Conservation (phyloP, 495 filamentous ascomycete species). For the Recurvomyces mirabilis region DNA sequence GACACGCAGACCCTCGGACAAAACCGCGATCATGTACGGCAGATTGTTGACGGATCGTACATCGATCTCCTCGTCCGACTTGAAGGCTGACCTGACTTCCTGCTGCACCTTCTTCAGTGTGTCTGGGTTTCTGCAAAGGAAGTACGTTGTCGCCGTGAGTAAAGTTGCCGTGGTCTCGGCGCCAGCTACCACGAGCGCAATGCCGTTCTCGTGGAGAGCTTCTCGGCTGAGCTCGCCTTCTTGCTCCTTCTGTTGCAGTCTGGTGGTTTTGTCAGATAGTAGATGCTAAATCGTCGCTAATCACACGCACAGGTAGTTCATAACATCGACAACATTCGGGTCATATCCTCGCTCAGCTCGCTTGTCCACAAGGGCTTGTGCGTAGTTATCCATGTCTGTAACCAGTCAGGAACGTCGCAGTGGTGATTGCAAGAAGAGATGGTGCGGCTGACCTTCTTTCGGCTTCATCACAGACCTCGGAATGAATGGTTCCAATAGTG, state of each 20-base stretch:
- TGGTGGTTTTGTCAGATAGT: constrained; percentile 12
- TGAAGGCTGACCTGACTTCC: constrained; percentile 22
- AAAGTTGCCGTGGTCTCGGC: constrained; percentile 27
- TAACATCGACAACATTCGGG: background rate
- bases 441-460: constrained; percentile 6
- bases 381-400: constrained; percentile 23
- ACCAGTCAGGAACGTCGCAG: no score
- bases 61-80: constrained; percentile 19
- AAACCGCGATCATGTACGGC: constrained; percentile 35
- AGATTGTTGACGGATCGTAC: constrained; percentile 30
- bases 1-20: constrained; percentile 43
- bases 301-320: constrained; percentile 1
- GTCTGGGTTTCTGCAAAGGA: constrained; percentile 18
- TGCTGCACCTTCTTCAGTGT: constrained; percentile 4
- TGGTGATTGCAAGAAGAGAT: no score
- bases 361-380: constrained; percentile 22
- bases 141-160: constrained; percentile 21
- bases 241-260: constrained; percentile 14
- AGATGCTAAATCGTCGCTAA: background rate
- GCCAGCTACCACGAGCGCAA: constrained; percentile 29
- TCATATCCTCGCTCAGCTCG: constrained; percentile 15
- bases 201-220: constrained; percentile 24
- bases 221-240: constrained; percentile 27
- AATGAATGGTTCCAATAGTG: constrained; percentile 1
- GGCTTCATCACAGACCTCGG: constrained; percentile 5